These are phyloP conservation scores for Castanea mollissima DNA, from an alignment of 306 rosid genomes.

Conservation along the genomic window DNA sequence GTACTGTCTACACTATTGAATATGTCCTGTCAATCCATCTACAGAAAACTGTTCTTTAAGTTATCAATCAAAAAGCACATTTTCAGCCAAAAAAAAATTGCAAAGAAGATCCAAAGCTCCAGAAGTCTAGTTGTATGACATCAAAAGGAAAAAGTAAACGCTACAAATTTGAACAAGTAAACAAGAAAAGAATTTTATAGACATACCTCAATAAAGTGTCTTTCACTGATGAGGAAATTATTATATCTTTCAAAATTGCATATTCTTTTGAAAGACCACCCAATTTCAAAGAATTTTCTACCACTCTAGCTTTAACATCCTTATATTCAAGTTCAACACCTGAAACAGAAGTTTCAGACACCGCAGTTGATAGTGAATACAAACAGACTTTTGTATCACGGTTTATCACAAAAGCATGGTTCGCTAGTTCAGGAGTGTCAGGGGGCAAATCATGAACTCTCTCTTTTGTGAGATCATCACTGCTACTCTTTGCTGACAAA, in stretches of 20 bases:
- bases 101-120: neutral
- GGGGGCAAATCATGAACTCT: slow-evolving; percentile 15
- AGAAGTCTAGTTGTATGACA: neutral
- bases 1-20: too few species aligned
- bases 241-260: slow-evolving; percentile 59
- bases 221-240: slow-evolving; percentile 48
- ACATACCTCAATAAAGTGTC: slow-evolving; percentile 66
- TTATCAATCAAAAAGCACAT: neutral
- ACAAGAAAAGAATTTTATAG: slow-evolving; percentile 7
- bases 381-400: slow-evolving; percentile 55
- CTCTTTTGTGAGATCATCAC: slow-evolving; percentile 28
- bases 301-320: slow-evolving; percentile 32
- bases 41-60: neutral
- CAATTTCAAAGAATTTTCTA: slow-evolving; percentile 37
- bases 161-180: slow-evolving; percentile 1
- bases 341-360: slow-evolving; percentile 36
- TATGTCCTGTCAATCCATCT: too few species aligned
- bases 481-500: slow-evolving; percentile 23
- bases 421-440: slow-evolving; percentile 33
- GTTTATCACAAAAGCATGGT: slow-evolving; percentile 48
- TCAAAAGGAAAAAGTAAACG: neutral
- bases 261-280: slow-evolving; percentile 88
- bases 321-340: slow-evolving; percentile 26
- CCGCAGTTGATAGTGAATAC: slow-evolving; percentile 45
- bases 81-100: neutral